phyloP scores from a whole-genome alignment of 106 monocot genomes.

The Acorus gramineus region DNA sequence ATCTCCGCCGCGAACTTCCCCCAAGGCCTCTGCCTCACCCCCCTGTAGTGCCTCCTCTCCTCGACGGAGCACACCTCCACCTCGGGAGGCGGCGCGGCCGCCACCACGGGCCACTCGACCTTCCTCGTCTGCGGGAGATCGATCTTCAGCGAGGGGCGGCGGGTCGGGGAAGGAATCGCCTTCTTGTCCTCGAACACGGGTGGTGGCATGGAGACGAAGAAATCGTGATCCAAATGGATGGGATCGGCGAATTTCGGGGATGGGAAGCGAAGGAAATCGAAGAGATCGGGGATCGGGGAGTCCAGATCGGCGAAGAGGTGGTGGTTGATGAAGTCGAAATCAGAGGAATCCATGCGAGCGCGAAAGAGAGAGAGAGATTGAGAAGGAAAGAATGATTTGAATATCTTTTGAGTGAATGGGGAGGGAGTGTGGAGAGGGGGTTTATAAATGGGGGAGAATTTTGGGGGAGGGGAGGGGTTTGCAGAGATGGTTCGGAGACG shows the following conservation, averaged over 20 bases:
- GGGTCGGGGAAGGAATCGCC: too few relatives aligned
- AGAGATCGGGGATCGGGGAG: not conserved
- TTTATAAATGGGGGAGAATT: not conserved
- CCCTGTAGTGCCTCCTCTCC: too few relatives aligned
- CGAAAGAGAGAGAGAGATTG: not conserved
- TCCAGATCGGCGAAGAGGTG: slow-evolving; percentile 3
- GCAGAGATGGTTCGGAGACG: too few relatives aligned
- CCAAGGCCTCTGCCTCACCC: not conserved
- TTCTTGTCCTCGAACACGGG: too few relatives aligned
- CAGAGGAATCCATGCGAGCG: not conserved
- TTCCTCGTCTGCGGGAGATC: not conserved
- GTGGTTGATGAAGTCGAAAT: not conserved
- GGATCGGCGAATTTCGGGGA: too few relatives aligned
- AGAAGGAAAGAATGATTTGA: not conserved
- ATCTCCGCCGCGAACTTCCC: not conserved
- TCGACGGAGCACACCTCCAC: too few relatives aligned
- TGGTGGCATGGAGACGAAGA: too few relatives aligned
- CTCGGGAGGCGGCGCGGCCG: not conserved
- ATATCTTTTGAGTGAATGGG: not conserved
- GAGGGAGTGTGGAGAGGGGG: not conserved
- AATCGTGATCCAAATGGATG: too few relatives aligned
- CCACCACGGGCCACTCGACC: slow-evolving; percentile 1
- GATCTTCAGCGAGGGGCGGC: too few relatives aligned
- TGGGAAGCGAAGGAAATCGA: too few relatives aligned
- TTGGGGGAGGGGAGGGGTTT: not conserved